Conservation (phyloP, 352 stramenopile genomes). For the Phytophthora boehmeriae region DNA sequence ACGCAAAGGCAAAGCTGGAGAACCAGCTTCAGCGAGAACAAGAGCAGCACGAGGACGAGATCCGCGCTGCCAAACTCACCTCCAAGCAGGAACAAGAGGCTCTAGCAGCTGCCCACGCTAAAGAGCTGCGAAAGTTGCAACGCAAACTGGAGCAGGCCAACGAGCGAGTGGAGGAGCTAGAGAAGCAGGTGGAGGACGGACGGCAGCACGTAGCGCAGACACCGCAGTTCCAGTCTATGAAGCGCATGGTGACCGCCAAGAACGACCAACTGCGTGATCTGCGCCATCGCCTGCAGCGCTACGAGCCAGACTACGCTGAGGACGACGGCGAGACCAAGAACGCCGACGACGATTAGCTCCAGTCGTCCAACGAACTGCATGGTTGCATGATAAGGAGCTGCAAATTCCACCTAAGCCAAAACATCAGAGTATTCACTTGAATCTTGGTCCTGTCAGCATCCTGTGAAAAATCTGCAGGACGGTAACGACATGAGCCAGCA, state of each 20-base stretch:
- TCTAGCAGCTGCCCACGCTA: slow-evolving; percentile 52
- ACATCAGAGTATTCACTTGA: not conserved
- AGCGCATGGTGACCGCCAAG: slow-evolving; percentile 81
- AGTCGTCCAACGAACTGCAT: not conserved
- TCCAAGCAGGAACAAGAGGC: slow-evolving; percentile 54
- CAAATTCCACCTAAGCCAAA: not conserved
- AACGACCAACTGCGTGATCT: slow-evolving; percentile 79
- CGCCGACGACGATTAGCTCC: slow-evolving; percentile 48
- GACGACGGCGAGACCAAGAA: slow-evolving; percentile 61
- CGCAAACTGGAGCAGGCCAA: slow-evolving; percentile 60
- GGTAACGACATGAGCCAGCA: no score
- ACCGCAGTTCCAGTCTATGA: slow-evolving; percentile 87
- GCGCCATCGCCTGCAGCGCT: slow-evolving; percentile 69
- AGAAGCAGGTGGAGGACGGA: slow-evolving; percentile 59
- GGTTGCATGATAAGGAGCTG: slow-evolving; percentile 10
- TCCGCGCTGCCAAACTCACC: slow-evolving; percentile 58
- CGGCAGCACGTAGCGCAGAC: slow-evolving; percentile 77
- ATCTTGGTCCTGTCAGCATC: slow-evolving; percentile 1
- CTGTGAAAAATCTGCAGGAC: not conserved
- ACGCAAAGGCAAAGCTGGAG: slow-evolving; percentile 29
- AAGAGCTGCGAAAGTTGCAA: slow-evolving; percentile 59
- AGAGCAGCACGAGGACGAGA: slow-evolving; percentile 62
- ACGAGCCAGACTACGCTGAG: slow-evolving; percentile 68
- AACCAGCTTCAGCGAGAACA: slow-evolving; percentile 44
- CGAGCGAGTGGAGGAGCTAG: slow-evolving; percentile 61